phyloP scores from a whole-genome alignment of 345 rosid species.

The Gossypium bickii region DNA sequence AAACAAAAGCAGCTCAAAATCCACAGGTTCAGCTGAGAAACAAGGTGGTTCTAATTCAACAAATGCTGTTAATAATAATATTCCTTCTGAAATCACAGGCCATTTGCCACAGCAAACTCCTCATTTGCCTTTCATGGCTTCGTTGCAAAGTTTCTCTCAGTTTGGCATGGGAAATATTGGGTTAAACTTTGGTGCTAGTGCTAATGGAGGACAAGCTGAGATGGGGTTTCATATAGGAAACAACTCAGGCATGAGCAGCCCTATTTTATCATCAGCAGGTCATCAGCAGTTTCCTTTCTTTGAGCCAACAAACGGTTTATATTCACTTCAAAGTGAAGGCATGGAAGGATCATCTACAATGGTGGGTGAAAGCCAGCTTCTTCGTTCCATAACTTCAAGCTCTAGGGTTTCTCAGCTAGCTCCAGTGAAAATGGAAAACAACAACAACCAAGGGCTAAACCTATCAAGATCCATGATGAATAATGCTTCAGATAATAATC shows the following conservation, averaged over 20 bases:
- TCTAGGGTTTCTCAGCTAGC: conserved; percentile 57
- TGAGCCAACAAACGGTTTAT: conserved; percentile 38
- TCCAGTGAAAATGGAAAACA: conserved; percentile 55
- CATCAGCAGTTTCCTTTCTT: conserved; percentile 46
- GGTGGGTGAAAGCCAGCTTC: conserved; percentile 26
- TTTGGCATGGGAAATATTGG: conserved; percentile 46
- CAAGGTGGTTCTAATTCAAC: conserved; percentile 31
- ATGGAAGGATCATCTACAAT: conserved; percentile 35
- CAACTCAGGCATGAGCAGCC: conserved; percentile 25
- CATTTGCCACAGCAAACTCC: conserved; percentile 30
- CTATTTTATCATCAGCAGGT: conserved; percentile 26
- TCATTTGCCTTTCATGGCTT: conserved; percentile 42
- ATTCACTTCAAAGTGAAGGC: conserved; percentile 38
- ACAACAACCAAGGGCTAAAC: conserved; percentile 32
- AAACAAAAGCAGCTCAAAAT: conserved; percentile 41
- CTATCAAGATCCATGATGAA: conserved; percentile 33
- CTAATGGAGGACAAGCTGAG: conserved; percentile 24
- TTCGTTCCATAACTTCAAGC: conserved; percentile 27
- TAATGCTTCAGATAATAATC: conserved; percentile 32
- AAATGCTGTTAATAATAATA: conserved; percentile 11
- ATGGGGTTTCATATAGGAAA: conserved; percentile 47
- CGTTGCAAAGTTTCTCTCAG: conserved; percentile 39
- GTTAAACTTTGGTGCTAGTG: conserved; percentile 41
- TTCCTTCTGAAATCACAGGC: conserved; percentile 36
- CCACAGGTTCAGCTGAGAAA: conserved; percentile 30